Evolutionary conservation across 352 stramenopile species (phyloP), one percentile per base, ranked within the genome.

Genomic region (Globisporangium yorkense): DNA sequence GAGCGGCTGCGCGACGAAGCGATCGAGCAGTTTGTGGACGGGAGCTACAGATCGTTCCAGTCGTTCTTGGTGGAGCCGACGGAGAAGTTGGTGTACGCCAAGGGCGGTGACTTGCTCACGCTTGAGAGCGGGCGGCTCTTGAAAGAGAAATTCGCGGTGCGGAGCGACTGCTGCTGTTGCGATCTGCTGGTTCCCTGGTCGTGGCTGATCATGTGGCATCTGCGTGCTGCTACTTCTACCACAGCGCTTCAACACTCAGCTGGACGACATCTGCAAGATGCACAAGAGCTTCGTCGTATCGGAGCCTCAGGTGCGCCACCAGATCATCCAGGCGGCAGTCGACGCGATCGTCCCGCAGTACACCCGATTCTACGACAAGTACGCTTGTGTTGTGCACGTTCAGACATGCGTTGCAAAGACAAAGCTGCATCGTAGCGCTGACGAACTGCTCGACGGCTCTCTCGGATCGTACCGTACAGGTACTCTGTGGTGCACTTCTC

Each of bases 341-440:
- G 72, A 85, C 37, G 74, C 87, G 1, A 95, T 98, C 61, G 66
- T 97, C 29, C 85, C 88, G 44, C 61, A 73, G 45, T 98, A 98
- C 71, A 87, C 87, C n/a, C 35, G 56, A 4, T 98, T 98, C 53
- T 97, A 91, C 67, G 77, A 96, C 48, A 97, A 97, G 84, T 93
- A 66, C 51, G 70, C 35, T 37, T 59, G 39, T 45, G 47, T 27
- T 52, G 6, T 41, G 15, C 6, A 27, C 35, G 55, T 46, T 10
- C 2, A 24, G 31, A 29, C 35, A 44, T 51, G 21, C 16, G 65
- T 45, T 18, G 33, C 31, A 43, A 41, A 15, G 49, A 40, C 43
- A 18, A 29, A 16, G 35, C 35, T 40, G 35, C 35, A 9, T 9
- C 10, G 12, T 13, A 13, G 35, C 8, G 35, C 35, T 15, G 10